Evolutionary conservation across 2,329 filamentous ascomycete genomes (phyloP).

Genomic region (Clathrospora elynae): DNA sequence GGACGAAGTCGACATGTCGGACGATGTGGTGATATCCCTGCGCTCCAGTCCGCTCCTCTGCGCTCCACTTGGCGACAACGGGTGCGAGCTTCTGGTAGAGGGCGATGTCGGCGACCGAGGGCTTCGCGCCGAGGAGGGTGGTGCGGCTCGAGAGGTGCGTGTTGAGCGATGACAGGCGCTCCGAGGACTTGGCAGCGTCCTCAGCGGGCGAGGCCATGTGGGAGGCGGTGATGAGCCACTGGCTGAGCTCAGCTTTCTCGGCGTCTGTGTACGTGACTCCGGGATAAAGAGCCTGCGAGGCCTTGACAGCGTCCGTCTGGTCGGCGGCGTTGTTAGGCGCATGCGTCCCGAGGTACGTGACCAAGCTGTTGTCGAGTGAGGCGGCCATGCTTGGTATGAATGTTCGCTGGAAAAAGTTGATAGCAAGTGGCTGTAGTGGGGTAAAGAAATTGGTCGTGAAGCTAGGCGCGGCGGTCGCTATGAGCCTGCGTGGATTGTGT

Average conservation of each 20-base stretch:
- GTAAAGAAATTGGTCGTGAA: slow-evolving; percentile 38
- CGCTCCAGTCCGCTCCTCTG: slow-evolving; percentile 88
- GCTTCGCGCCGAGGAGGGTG: slow-evolving; percentile 86
- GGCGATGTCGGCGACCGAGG: slow-evolving; percentile 83
- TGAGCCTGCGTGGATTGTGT: slow-evolving; percentile 12
- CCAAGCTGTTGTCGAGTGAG: slow-evolving; percentile 43
- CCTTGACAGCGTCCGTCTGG: slow-evolving; percentile 49
- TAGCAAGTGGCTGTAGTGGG: slow-evolving; percentile 35
- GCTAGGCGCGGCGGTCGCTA: slow-evolving; percentile 20
- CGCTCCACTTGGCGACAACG: slow-evolving; percentile 75
- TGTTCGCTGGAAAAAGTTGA: slow-evolving; percentile 39
- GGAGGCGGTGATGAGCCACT: slow-evolving; percentile 82
- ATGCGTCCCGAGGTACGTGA: slow-evolving; percentile 45
- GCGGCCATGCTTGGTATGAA: slow-evolving; percentile 42
- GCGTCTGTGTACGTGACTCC: slow-evolving; percentile 72
- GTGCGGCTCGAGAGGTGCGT: slow-evolving; percentile 85
- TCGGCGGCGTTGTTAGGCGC: slow-evolving; percentile 46
- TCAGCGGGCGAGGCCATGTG: slow-evolving; percentile 67
- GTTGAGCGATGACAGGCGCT: slow-evolving; percentile 80
- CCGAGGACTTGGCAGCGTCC: slow-evolving; percentile 61
- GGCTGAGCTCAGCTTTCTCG: slow-evolving; percentile 85
- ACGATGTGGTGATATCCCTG: slow-evolving; percentile 89
- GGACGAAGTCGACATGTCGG: slow-evolving; percentile 90
- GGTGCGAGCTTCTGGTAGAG: slow-evolving; percentile 80
- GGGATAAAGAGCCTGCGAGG: slow-evolving; percentile 68